Evolutionary conservation across 345 rosid species (phyloP), one percentile per base, ranked within the genome.

Genomic region (Pseudoturritis turrita): DNA sequence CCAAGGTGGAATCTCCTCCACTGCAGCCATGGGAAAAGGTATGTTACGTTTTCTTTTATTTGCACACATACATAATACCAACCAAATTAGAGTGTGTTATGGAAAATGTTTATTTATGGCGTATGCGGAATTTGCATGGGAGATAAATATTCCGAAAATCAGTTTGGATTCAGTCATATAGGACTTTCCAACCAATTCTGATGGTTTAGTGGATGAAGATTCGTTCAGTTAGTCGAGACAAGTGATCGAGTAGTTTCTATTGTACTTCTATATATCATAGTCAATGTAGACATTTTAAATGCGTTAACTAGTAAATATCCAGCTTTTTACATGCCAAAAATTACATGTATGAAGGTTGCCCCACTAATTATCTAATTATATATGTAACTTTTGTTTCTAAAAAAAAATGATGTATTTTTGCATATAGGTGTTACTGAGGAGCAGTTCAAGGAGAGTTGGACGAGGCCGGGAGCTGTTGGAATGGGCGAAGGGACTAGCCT

Each of bases 21-120:
- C 97, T 49, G 95, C 98, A 44, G 99, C 98, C 22, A 92, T 96
- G 99, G 97, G 92, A 74, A 92, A 90, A 88, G 99, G 98, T 79
- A 85, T 79, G 15, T 57, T 29, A 51, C 31, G 3, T 55, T 56
- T 36, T 45, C 7, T 40, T 25, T 14, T 18, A 18, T 37, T 70
- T 28, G 13, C 28, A 4, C 46, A 53, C 22, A 52, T 3, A 15
- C 15, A 23, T 26, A 15, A 15, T 15, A 15, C 10, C 1, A 40
- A 29, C 13, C 9, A 25, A 26, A 49, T 2, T 59, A 31, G 18
- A 44, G 3, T 12, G 35, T 46, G 13, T 23, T 8, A 13, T 26
- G 39, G 11, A 10, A 25, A 2, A 15, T 52, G 19, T 14, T 31
- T 15, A 21, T 51, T 51, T 3, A 39, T 18, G 15, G 12, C 7